Conservation (phyloP, 2,329 filamentous ascomycete genomes). For the Thelonectria rubi region DNA sequence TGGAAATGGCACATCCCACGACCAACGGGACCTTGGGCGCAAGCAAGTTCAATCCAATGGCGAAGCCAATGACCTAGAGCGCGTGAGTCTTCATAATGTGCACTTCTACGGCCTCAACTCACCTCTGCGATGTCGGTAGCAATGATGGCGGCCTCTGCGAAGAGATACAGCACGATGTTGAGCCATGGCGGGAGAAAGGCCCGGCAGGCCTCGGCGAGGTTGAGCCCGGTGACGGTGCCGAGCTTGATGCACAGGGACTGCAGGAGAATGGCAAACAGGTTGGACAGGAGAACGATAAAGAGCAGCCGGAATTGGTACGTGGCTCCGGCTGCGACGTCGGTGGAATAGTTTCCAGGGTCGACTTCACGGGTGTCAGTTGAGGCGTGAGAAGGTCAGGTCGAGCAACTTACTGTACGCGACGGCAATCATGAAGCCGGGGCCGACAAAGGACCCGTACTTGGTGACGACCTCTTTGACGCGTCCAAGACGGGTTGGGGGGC, state of each 20-base stretch:
- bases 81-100: neutral
- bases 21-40: conserved; percentile 71
- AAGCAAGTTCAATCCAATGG: conserved; percentile 74
- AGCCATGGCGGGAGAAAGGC: conserved; percentile 73
- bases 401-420: conserved; percentile 63
- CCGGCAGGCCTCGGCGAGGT: conserved; percentile 72
- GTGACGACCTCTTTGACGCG: conserved; percentile 30
- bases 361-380: conserved; percentile 46
- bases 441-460: conserved; percentile 59
- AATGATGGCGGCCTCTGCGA: conserved; percentile 74
- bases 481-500: conserved; percentile 13
- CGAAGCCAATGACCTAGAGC: conserved; percentile 70
- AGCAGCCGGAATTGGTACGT: conserved; percentile 71
- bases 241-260: conserved; percentile 75
- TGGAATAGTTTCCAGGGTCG: conserved; percentile 74
- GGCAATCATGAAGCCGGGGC: conserved; percentile 72
- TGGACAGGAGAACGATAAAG: conserved; percentile 74
- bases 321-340: conserved; percentile 74
- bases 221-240: conserved; percentile 73
- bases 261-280: conserved; percentile 75
- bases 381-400: conserved; percentile 9
- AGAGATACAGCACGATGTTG: conserved; percentile 67
- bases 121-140: conserved; percentile 75
- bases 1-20: conserved; percentile 73
- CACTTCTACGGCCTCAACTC: neutral